These are phyloP conservation scores for Rossbeevera mucosa DNA, from an alignment of 768 basidiomycete genomes.

Conservation along the genomic window DNA sequence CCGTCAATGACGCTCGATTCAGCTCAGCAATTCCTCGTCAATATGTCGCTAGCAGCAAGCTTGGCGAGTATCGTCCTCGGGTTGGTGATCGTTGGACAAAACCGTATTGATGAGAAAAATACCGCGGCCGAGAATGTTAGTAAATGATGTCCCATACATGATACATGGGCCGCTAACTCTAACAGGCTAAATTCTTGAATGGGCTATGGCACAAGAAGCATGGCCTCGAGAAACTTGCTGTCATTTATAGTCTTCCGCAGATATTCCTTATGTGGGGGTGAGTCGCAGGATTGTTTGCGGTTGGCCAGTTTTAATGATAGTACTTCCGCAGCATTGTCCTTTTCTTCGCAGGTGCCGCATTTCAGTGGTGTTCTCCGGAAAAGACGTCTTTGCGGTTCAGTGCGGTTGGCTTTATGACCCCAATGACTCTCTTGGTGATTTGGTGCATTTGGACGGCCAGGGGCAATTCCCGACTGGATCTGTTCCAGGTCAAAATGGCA, in stretches of 20 bases:
- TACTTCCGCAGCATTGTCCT: constrained; percentile 20
- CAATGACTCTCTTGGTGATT: constrained; percentile 31
- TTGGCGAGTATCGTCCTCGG: constrained; percentile 41
- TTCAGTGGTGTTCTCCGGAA: constrained; percentile 22
- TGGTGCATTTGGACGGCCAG: constrained; percentile 40
- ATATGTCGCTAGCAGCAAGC: constrained; percentile 40
- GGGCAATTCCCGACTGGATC: neutral
- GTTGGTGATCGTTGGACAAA: constrained; percentile 39
- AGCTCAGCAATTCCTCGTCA: constrained; percentile 37
- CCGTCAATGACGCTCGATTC: constrained; percentile 24
- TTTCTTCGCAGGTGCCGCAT: constrained; percentile 24
- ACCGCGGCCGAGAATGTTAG: constrained; percentile 9
- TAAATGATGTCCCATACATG: constrained; percentile 31
- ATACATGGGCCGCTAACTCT: neutral
- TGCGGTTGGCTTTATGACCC: constrained; percentile 29
- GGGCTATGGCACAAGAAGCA: constrained; percentile 24
- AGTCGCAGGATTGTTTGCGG: constrained; percentile 19
- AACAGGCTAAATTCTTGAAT: constrained; percentile 13
- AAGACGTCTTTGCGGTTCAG: constrained; percentile 13
- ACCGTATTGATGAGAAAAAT: constrained; percentile 30
- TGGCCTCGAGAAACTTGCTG: constrained; percentile 48
- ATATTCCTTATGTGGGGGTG: constrained; percentile 58
- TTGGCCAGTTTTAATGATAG: neutral
- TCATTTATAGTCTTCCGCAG: constrained; percentile 52
- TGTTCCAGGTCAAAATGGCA: neutral